Base-by-base conservation (phyloP, 306 rosid species). In the Medicago ruthenica region DNA sequence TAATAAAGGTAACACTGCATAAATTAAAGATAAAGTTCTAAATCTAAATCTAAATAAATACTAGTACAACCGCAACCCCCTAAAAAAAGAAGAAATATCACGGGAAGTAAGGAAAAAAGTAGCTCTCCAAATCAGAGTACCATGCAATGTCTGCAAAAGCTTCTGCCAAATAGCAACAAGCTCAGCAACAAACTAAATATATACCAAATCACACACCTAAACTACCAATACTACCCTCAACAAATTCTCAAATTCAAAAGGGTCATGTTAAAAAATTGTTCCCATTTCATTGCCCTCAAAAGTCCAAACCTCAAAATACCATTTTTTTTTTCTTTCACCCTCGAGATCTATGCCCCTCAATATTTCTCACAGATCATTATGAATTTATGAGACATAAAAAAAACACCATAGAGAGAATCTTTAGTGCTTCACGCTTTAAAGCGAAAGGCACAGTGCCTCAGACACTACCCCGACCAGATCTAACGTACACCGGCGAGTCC, bases 311-410 rank as follows among this genome's bases (percentile, higher is more conserved):
- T 34, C 20, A 70, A 70, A 36, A 82, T 36, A 83, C 81, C 73
- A 83, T 76, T 74, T 79, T 58, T 57, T 57, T 15, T 17, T 79
- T 47, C 68, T 15, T 17, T 65, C 57, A 76, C 55, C 93, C 95
- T 93, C 93, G 91, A 90, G 94, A 90, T 93, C 92, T 82, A 81
- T 87, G 89, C 80, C 76, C 59, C 59, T 65, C 57, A 21, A 77
- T 59, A 22, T 7, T 64, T 51, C 85, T 82, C 85, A 78, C 68
- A 78, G 86, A 83, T 31, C 68, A 81, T 15, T 47, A 77, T n/a
- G 68, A 86, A 82, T 77, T 84, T 63, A 40, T 42, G 5, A 45
- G 7, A 0, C 15, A 42, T 10, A 76, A 80, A 67, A 68, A 69
- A 58, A 45, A 59, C 40, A 41, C 61, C 61, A 54, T 67, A 76